Evolutionary conservation across 306 rosid genomes (phyloP).

Genomic region (Quercus gilva): DNA sequence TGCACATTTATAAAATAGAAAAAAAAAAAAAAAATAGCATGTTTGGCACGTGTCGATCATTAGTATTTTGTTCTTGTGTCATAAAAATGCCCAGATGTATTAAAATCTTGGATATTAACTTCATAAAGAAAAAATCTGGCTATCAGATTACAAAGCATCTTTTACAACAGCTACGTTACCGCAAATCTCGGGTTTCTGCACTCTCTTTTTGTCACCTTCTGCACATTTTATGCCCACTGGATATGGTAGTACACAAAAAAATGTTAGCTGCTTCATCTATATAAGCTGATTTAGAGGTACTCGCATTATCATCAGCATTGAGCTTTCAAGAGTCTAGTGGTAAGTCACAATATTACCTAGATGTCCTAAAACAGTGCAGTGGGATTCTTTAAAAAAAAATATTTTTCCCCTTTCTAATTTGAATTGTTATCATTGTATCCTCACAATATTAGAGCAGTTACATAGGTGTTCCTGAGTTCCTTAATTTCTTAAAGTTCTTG

Average conservation of each 20-base stretch:
- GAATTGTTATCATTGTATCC: neutral
- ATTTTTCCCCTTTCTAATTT: neutral
- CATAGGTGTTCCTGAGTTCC: neutral
- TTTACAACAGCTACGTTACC: neutral
- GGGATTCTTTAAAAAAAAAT: neutral
- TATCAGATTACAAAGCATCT: constrained; percentile 2
- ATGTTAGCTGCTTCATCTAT: constrained; percentile 12
- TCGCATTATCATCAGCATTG: neutral
- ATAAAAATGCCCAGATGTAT: neutral
- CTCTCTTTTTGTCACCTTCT: neutral
- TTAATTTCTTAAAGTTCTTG: neutral
- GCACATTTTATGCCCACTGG: constrained; percentile 3
- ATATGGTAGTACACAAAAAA: neutral
- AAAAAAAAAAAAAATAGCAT: neutral
- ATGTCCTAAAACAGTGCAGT: neutral
- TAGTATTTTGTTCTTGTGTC: neutral
- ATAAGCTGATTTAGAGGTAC: constrained; percentile 5
- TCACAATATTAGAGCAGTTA: neutral
- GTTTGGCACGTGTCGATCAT: neutral
- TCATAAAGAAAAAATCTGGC: constrained; percentile 4
- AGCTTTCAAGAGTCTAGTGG: constrained; percentile 1
- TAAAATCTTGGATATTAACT: neutral
- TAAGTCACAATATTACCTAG: neutral
- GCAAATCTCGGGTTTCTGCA: neutral
- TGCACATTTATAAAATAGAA: neutral